Evolutionary conservation across 495 filamentous ascomycete genomes (phyloP).

Genomic region (Hypoxylon lienhwacheense): DNA sequence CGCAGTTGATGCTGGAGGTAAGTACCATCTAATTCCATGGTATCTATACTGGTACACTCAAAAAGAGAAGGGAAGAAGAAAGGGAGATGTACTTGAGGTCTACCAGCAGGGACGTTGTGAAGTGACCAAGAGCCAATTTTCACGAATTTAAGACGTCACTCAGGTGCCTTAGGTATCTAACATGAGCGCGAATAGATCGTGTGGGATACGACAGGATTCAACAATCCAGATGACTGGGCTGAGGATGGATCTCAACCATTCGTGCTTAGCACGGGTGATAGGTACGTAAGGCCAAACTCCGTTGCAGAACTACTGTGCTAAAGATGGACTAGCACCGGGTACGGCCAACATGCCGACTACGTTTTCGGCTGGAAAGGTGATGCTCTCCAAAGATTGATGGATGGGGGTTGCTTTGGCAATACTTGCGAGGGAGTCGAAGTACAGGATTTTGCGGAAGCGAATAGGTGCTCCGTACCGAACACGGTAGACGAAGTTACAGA

Average conservation of each 20-base stretch:
- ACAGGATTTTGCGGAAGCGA: conserved; percentile 41
- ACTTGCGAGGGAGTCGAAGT: conserved; percentile 41
- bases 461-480: conserved; percentile 44
- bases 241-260: conserved; percentile 47
- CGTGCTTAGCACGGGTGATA: conserved; percentile 45
- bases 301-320: neutral
- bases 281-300: conserved; percentile 11
- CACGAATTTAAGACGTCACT: too few relatives aligned
- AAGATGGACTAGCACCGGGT: conserved; percentile 37
- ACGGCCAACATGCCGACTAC: conserved; percentile 51
- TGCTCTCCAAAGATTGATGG: conserved; percentile 48
- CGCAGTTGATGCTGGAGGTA: conserved; percentile 48
- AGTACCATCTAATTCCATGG: neutral
- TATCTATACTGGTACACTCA: too few relatives aligned
- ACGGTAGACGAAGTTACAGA: conserved; percentile 45
- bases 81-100: too few relatives aligned
- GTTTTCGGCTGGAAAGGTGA: conserved; percentile 51
- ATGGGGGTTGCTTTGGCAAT: conserved; percentile 46
- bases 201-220: conserved; percentile 46
- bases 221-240: conserved; percentile 45
- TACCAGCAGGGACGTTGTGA: too few relatives aligned
- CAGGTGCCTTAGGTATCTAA: neutral
- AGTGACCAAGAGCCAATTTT: too few relatives aligned
- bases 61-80: too few relatives aligned
- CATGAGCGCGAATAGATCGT: conserved; percentile 26